Evolutionary conservation across 345 rosid species (phyloP), one percentile per base, ranked within the genome.

Genomic region (Citrus cavaleriei): DNA sequence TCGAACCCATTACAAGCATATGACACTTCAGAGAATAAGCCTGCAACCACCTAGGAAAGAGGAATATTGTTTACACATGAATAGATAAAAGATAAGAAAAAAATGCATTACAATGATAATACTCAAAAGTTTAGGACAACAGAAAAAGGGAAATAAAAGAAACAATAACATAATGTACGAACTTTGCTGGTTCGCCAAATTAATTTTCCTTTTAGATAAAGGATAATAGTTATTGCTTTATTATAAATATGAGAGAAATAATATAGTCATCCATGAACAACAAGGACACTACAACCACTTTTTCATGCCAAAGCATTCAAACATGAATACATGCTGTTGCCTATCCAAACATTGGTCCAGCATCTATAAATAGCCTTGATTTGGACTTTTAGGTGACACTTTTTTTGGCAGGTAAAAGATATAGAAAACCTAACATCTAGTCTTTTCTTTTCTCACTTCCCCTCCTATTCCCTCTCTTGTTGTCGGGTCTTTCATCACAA

Each of bases 31-130:
- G 93, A 86, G 78, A 72, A 81, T 77, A 86, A 87, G 80, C 86
- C 87, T 78, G 79, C 83, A 82, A 89, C 79, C 79, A 85, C 91
- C 99, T 95, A 92, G 70, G 73, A 84, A 75, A 75, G 82, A 75
- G 83, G 28, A 83, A 83, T 72, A 83, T 70, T 75, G 69, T 72
- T 75, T 70, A 81, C 70, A 63, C 35, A 77, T 61, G 51, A 74
- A 74, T 8, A 68, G 74, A 37, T 73, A 54, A 71, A 63, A 13
- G 19, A 38, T 7, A 70, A 7, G 65, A 13, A 72, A 38, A 40
- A 24, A 79, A 32, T 32, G 38, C 42, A 27, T 42, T 73, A 73
- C 51, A 49, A 46, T 35, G 35, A 61, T 1, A 32, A 73, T 25
- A 60, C 68, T 38, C 18, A 13, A 46, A 24, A 9, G 42, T 60